Evolutionary conservation across 176 grass and related monocot genomes (phyloP).

Genomic region (Bonia amplexicaulis): DNA sequence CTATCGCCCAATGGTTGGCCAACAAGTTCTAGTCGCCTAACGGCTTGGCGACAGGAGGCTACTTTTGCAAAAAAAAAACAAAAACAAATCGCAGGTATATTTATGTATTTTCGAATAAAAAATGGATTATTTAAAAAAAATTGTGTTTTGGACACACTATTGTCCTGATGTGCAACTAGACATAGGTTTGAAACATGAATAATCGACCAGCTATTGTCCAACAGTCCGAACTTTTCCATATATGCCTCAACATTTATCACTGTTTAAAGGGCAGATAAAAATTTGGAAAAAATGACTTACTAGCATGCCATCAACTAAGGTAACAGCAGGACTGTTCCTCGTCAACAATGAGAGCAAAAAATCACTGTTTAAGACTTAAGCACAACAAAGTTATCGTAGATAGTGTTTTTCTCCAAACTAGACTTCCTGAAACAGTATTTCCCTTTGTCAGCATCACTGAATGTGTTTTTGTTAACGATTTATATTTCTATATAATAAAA

Average conservation of each 20-base stretch:
- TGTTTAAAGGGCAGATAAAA: not conserved
- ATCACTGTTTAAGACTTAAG: not conserved
- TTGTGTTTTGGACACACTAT: not conserved
- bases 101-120: no score
- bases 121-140: no score
- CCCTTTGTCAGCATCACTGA: slow-evolving; percentile 4
- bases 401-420: slow-evolving; percentile 8
- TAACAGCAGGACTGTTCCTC: not conserved
- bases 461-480: not conserved
- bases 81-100: no score
- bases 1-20: no score
- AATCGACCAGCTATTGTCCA: not conserved
- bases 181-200: not conserved
- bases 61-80: no score
- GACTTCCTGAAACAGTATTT: not conserved
- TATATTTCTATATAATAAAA: not conserved
- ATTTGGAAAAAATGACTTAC: not conserved
- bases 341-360: not conserved
- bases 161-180: not conserved
- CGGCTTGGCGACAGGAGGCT: no score
- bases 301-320: not conserved
- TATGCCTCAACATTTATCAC: not conserved
- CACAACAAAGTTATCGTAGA: not conserved
- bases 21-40: no score
- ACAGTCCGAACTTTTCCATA: not conserved